Percentiles rank a stretch among this genome's conserved stretches.
phyloP scores from a whole-genome alignment of 2,329 filamentous ascomycete species.

The Fusarium cyanostomum region DNA sequence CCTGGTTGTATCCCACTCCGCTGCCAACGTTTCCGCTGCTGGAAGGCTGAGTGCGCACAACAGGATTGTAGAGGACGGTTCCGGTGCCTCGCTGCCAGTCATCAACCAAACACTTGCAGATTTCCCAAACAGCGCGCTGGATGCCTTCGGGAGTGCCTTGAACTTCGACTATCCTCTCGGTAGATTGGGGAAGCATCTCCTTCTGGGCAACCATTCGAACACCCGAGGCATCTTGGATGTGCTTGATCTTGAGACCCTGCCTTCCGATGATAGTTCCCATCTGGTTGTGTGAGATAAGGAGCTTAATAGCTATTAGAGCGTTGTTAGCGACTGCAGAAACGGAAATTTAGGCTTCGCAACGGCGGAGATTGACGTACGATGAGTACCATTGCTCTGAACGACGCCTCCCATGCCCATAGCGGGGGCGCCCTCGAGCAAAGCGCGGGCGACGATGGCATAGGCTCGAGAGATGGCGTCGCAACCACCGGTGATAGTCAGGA shows the following conservation, averaged over 20 bases:
- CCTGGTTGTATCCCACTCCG: constrained; percentile 49
- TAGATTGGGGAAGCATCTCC: constrained; percentile 99
- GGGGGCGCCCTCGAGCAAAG: constrained; percentile 90
- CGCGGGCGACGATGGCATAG: constrained; percentile 91
- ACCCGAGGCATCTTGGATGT: constrained; percentile 95
- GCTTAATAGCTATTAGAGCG: constrained; percentile 78
- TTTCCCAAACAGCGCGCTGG: constrained; percentile 97
- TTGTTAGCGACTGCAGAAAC: constrained; percentile 21
- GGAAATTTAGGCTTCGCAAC: background rate
- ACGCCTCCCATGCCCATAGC: constrained; percentile 96
- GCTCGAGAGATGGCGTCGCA: constrained; percentile 90
- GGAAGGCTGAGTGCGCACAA: constrained; percentile 80
- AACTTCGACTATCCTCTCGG: constrained; percentile 96
- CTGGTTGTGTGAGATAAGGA: constrained; percentile 99
- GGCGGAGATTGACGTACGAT: constrained; percentile 68
- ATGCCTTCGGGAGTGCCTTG: constrained; percentile 95
- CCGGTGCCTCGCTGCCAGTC: constrained; percentile 98
- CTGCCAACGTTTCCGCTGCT: constrained; percentile 56
- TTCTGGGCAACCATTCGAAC: constrained; percentile 99
- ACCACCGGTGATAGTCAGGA: constrained; percentile 92
- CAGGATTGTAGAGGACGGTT: constrained; percentile 97
- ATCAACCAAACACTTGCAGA: constrained; percentile 97
- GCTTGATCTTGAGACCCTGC: constrained; percentile 98
- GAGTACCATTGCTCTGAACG: constrained; percentile 86
- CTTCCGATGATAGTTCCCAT: constrained; percentile 99